These are phyloP conservation scores for Cornus kousa DNA, from an alignment of 148 eudicot species.

Conservation along the genomic window DNA sequence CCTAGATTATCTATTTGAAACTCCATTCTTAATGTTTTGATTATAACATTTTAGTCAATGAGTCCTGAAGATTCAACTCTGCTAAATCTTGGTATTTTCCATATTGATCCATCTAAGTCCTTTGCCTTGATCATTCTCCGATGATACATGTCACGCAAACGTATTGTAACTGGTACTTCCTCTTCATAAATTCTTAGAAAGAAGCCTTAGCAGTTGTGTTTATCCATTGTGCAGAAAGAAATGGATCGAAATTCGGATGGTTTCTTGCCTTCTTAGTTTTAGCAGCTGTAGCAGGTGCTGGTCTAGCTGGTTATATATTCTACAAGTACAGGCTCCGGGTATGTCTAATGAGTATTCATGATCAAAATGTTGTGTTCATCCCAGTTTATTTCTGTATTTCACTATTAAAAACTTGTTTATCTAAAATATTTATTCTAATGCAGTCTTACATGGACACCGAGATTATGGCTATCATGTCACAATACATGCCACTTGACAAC, in stretches of 20 bases:
- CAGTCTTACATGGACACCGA: slow-evolving; percentile 98
- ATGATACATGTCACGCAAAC: too few relatives aligned
- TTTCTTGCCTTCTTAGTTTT: slow-evolving; percentile 42
- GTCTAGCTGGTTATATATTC: slow-evolving; percentile 73
- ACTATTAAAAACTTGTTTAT: not conserved
- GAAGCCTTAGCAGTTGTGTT: not conserved
- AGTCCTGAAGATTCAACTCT: too few relatives aligned
- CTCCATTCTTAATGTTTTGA: too few relatives aligned
- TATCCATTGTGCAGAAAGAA: slow-evolving; percentile 45
- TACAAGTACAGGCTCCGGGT: slow-evolving; percentile 93
- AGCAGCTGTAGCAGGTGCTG: slow-evolving; percentile 43
- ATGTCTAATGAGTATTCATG: slow-evolving; percentile 18
- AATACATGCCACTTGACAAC: slow-evolving; percentile 93
- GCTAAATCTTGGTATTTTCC: too few relatives aligned
- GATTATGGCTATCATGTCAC: slow-evolving; percentile 96
- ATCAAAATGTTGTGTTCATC: not conserved
- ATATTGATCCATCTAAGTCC: too few relatives aligned
- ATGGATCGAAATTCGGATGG: slow-evolving; percentile 54
- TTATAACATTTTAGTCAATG: too few relatives aligned
- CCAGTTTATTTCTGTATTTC: not conserved
- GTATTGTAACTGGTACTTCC: not conserved
- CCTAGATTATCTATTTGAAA: too few relatives aligned
- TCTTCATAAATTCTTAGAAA: not conserved
- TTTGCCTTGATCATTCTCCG: too few relatives aligned
- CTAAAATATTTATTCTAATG: slow-evolving; percentile 3